Evolutionary conservation across 2,329 filamentous ascomycete species (phyloP).

Genomic region (Diplodia mutila): DNA sequence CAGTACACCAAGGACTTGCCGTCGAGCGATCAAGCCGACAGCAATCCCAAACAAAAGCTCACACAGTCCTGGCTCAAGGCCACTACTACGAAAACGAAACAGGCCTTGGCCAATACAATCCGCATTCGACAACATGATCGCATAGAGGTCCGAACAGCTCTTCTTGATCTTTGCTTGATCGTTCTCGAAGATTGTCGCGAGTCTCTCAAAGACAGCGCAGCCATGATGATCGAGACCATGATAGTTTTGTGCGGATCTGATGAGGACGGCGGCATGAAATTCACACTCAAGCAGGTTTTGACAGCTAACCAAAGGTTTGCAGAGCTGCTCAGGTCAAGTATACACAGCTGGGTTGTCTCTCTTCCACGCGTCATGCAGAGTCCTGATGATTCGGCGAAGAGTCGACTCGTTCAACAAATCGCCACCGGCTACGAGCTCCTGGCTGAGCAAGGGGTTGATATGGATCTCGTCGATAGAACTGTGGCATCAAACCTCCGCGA

Average conservation of each 20-base stretch:
- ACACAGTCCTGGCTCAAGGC: constrained; percentile 74
- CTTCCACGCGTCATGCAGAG: constrained; percentile 82
- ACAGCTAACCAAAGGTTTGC: constrained; percentile 64
- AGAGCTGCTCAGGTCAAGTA: constrained; percentile 68
- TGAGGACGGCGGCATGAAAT: constrained; percentile 49
- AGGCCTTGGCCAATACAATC: constrained; percentile 77
- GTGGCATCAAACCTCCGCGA: constrained; percentile 73
- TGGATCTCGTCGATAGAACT: constrained; percentile 67
- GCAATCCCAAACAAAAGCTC: constrained; percentile 44
- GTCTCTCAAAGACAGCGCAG: constrained; percentile 69
- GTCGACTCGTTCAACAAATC: constrained; percentile 74
- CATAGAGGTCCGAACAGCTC: constrained; percentile 66
- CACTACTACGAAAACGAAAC: constrained; percentile 78
- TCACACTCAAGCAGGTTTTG: constrained; percentile 62
- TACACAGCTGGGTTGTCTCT: constrained; percentile 81
- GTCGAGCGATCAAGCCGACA: constrained; percentile 25
- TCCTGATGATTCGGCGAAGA: constrained; percentile 78
- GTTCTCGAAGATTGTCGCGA: constrained; percentile 78
- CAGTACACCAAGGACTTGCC: constrained; percentile 38
- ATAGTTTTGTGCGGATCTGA: constrained; percentile 64
- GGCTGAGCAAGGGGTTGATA: constrained; percentile 64
- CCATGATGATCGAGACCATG: constrained; percentile 79
- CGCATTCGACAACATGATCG: constrained; percentile 74
- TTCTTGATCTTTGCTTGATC: constrained; percentile 72
- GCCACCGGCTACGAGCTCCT: constrained; percentile 71